A percentile compares a stretch with the other conserved stretches of the same genome.
These are phyloP conservation scores for Neophaeococcomyces aloes DNA, from an alignment of 2,329 filamentous ascomycete genomes.

Conservation along the genomic window DNA sequence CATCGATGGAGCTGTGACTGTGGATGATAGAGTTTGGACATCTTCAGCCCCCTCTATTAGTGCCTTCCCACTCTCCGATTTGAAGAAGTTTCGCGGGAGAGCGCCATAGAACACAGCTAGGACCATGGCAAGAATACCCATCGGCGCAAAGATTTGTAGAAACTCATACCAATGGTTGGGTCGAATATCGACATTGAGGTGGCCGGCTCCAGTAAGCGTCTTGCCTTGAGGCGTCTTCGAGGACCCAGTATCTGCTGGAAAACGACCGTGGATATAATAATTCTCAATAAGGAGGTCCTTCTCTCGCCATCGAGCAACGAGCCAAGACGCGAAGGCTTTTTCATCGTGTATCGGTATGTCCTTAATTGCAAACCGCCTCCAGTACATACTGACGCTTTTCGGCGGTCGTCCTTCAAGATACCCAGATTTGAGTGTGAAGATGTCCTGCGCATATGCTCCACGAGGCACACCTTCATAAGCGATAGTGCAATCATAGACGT, in stretches of 20 bases:
- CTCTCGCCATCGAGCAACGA: constrained; percentile 70
- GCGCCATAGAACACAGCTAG: constrained; percentile 26
- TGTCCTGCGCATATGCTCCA: constrained; percentile 66
- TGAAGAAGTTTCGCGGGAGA: constrained; percentile 22
- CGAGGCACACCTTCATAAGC: constrained; percentile 27
- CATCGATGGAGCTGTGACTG: constrained; percentile 10
- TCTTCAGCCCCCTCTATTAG: constrained; percentile 16
- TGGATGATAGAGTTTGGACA: constrained; percentile 13
- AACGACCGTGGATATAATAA: constrained; percentile 58
- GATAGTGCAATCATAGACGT: constrained; percentile 58
- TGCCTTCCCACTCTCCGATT: constrained; percentile 20
- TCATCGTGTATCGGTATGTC: constrained; percentile 63
- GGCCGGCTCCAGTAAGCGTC: constrained; percentile 22
- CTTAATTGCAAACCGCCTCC: constrained; percentile 64
- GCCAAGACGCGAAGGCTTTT: constrained; percentile 64
- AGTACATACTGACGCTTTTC: constrained; percentile 84
- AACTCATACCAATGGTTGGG: constrained; percentile 27
- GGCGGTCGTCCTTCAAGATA: constrained; percentile 74
- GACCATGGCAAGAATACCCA: constrained; percentile 25
- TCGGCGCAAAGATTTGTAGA: constrained; percentile 26
- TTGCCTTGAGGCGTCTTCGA: constrained; percentile 37
- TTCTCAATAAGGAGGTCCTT: constrained; percentile 76
- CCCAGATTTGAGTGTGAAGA: constrained; percentile 66
- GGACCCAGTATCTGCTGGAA: constrained; percentile 54
- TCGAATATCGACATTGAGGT: constrained; percentile 25